Base-by-base conservation (phyloP, 345 rosid species). In the Anacardium occidentale region DNA sequence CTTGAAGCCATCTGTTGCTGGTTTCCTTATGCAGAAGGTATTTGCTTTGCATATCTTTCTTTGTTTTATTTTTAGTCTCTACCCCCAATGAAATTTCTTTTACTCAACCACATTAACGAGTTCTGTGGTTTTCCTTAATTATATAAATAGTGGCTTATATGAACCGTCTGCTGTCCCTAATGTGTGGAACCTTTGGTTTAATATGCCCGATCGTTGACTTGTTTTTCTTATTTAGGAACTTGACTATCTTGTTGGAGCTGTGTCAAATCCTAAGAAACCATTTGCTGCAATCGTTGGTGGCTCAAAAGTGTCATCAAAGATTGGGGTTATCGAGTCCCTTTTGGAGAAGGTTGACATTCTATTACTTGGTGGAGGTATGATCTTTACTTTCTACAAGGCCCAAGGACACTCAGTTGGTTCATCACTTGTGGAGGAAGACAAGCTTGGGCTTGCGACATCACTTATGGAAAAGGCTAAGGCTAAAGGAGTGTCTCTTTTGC, bases 251-350 rank as follows among this genome's bases (percentile, higher is more conserved):
- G 98, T 84, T 68, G 98, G 98, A 44, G 98, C 97, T 26, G 97
- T 94, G 75, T 72, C 94, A 42, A 88, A 51, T 80, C 98, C 97
- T 51, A 90, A 90, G 87, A 92, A 83, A 81, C 98, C 98, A 56
- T 92, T 94, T 81, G 98, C 98, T 47, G 95, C 97, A 10, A 92
- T 94, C 45, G 93, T 94, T 4, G 98, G 98, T 66, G 98, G 98
- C 56, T 83, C 98, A 2, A 94, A 94, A 85, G 98, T 94, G 24
- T 94, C 97, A 59, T 65, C 86, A 21, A 94, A 94, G 90, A 94
- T 94, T 73, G 97, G 95, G 56, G 98, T 94, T 47, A 94, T 94
- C 0, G 98, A 94, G 63, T 94, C 97, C 1, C 97, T 94, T 53
- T 86, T 94, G 62, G 92, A 74, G 75, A 94, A 86, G 81, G 87